Evolutionary conservation across 495 filamentous ascomycete genomes (phyloP), one percentile per base, ranked within the genome.

Genomic region (Aspergillus taichungensis): DNA sequence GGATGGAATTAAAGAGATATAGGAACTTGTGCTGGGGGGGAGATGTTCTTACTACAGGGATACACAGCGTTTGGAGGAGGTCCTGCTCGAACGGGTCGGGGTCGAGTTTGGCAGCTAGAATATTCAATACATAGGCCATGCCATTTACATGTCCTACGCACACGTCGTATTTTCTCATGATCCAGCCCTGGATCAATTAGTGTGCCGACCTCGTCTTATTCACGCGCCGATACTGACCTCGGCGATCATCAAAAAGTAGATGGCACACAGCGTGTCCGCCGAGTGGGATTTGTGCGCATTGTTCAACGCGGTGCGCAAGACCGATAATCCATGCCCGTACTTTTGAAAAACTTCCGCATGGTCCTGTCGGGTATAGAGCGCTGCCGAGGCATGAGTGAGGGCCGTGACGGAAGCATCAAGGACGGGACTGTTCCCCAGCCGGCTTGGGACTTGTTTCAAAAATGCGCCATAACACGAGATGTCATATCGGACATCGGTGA

Each of bases 211-310:
- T 40, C 10, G n/a, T 44, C 30, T 29, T 2, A 34, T 13, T 4
- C 14, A 3, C 28, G 1, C 8, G 1, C 33, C 1, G 9, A 13
- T 32, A 29, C 46, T 37, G 43, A 72, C 68, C 59, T 73, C 67
- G 39, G 59, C 66, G 14, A 73, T 61, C 37, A 64, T 56, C 27
- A 69, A 54, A 9, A 72, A 30, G 40, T 68, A 69, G 13, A 72
- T 56, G 10, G 67, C 64, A 49, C 62, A 64, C 14, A 73, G 49
- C 6, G 66, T 71, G 46, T 71, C 61, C 6, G 57, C 40, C 9
- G 56, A 60, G 8, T 40, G 40, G 1, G 62, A 62, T 41, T 63
- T 50, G 10, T 34, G 40, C 6, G 63, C 58, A 51, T 71, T 59
- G 40, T 55, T 49, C 42, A 73, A 47, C 13, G 50, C 52, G 2